phyloP scores from a whole-genome alignment of 345 rosid species.

The Citrus hindsii region DNA sequence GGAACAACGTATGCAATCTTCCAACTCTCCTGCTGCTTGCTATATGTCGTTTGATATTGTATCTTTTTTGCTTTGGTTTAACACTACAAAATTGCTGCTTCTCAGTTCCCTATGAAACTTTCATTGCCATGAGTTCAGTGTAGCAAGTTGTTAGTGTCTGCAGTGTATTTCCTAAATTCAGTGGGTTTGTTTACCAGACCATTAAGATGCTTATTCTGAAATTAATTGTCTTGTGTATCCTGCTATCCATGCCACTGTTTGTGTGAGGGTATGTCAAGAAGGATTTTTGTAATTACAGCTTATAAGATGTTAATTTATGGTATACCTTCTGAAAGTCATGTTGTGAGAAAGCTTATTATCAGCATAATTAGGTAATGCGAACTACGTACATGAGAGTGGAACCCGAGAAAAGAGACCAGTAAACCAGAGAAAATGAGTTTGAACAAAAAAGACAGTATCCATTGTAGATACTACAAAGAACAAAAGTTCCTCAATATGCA shows the following conservation, averaged over 20 bases:
- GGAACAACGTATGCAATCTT: constrained; percentile 76
- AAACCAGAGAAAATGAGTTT: neutral
- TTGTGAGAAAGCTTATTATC: neutral
- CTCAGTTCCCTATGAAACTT: neutral
- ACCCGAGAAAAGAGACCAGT: neutral
- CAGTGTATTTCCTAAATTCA: neutral
- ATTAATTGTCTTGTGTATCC: neutral
- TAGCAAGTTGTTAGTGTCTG: neutral
- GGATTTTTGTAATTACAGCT: neutral
- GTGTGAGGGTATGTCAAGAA: neutral
- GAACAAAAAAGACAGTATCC: neutral
- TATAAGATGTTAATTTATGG: neutral
- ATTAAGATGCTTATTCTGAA: neutral
- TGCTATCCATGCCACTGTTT: neutral
- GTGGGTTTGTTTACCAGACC: neutral
- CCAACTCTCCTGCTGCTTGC: constrained; percentile 9
- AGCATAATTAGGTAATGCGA: neutral
- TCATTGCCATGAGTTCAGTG: neutral
- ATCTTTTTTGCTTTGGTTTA: constrained; percentile 1
- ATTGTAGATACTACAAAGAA: neutral
- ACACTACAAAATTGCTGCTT: neutral
- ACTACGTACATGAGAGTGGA: neutral
- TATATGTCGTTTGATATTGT: neutral
- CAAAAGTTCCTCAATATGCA: neutral
- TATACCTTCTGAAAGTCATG: too few species aligned